Conservation (phyloP, 2,329 filamentous ascomycete species). For the Knufia petricola region DNA sequence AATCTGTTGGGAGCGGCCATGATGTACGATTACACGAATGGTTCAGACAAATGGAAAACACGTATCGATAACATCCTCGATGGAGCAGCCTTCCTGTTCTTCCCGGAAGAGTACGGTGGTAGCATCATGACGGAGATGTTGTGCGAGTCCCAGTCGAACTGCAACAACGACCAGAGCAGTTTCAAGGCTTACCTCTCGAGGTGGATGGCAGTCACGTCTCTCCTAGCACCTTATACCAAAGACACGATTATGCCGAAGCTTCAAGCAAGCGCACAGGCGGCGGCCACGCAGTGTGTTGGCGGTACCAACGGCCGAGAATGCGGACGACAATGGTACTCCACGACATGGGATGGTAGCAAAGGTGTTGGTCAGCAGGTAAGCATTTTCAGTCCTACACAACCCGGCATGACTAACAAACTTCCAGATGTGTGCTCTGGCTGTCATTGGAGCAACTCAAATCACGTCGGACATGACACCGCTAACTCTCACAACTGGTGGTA, state of each 20-base stretch:
- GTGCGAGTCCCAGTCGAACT: slow-evolving; percentile 53
- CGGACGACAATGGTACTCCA: slow-evolving; percentile 52
- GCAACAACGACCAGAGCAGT: slow-evolving; percentile 61
- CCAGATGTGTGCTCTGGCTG: slow-evolving; percentile 53
- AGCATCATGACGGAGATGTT: slow-evolving; percentile 56
- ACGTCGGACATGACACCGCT: slow-evolving; percentile 38
- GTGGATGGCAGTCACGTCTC: slow-evolving; percentile 52
- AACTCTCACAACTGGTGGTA: slow-evolving; percentile 50
- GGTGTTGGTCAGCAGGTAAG: slow-evolving; percentile 55
- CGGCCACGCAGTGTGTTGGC: slow-evolving; percentile 53
- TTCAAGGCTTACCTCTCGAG: slow-evolving; percentile 64
- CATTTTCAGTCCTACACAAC: neutral
- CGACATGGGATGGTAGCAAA: slow-evolving; percentile 45
- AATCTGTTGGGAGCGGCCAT: slow-evolving; percentile 52
- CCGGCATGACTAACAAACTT: neutral
- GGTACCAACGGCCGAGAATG: slow-evolving; percentile 51
- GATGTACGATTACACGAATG: slow-evolving; percentile 57
- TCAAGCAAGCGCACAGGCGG: slow-evolving; percentile 48
- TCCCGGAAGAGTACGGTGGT: slow-evolving; percentile 35
- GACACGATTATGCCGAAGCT: slow-evolving; percentile 50
- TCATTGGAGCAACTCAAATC: slow-evolving; percentile 53
- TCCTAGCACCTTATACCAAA: slow-evolving; percentile 52
- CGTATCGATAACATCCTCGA: slow-evolving; percentile 48
- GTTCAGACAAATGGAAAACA: slow-evolving; percentile 45
- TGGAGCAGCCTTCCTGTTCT: slow-evolving; percentile 40